Percentiles rank a stretch among this genome's conserved stretches.
These are phyloP conservation scores for Cyclotella kingstonii DNA, from an alignment of 108 stramenopile species.

Conservation along the genomic window DNA sequence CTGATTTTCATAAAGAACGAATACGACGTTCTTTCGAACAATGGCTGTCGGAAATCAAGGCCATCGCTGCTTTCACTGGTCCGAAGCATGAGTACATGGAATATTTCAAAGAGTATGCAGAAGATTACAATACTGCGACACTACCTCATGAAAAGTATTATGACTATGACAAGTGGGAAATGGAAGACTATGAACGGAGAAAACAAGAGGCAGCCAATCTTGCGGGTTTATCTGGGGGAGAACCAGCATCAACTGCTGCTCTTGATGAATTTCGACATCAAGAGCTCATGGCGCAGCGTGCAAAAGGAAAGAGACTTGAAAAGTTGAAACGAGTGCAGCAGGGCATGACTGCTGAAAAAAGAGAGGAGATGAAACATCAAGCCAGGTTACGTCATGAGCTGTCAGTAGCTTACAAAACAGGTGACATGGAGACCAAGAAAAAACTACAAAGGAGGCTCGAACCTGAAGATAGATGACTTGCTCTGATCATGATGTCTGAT, in stretches of 20 bases:
- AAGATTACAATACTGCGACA: conserved; percentile 97
- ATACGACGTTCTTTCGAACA: conserved; percentile 80
- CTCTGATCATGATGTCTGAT: too few species aligned
- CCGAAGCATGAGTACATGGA: conserved; percentile 85
- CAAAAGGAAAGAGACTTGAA: conserved; percentile 46
- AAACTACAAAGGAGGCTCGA: conserved; percentile 72
- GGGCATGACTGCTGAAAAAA: conserved; percentile 63
- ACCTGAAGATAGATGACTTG: conserved; percentile 37
- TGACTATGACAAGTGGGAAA: conserved; percentile 96
- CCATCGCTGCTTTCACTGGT: conserved; percentile 66
- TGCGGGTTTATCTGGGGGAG: too few species aligned
- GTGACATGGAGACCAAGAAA: conserved; percentile 66
- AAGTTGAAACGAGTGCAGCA: conserved; percentile 47
- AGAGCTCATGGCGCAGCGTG: conserved; percentile 44
- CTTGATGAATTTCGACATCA: conserved; percentile 43
- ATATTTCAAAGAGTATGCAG: conserved; percentile 88
- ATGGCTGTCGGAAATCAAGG: conserved; percentile 92
- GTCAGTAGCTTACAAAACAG: conserved; percentile 79
- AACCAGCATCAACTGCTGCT: conserved; percentile 30
- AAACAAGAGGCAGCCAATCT: conserved; percentile 59
- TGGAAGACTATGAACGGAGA: conserved; percentile 80
- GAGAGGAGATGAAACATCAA: conserved; percentile 81
- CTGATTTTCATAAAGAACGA: conserved; percentile 68
- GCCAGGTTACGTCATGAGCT: conserved; percentile 69
- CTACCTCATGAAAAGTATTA: conserved; percentile 92